phyloP scores from a whole-genome alignment of 2,329 filamentous ascomycete species.

The Diatrype stigma region DNA sequence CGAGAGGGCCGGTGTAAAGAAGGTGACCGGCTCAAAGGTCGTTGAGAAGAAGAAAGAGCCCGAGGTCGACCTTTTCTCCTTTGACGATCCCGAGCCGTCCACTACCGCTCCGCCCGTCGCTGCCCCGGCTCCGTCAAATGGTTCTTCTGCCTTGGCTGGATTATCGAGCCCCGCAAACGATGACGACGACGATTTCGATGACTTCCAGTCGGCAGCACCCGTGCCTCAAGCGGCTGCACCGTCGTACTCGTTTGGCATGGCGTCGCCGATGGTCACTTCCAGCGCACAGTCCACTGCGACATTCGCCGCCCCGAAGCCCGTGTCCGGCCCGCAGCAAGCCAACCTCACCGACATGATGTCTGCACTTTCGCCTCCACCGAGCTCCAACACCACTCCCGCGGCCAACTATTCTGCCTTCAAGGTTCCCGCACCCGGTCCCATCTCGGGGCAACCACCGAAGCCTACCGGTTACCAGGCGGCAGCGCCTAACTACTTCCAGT shows the following conservation, averaged over 20 bases:
- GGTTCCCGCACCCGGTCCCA: constrained; percentile 38
- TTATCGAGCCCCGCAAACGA: constrained; percentile 48
- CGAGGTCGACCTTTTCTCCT: constrained; percentile 89
- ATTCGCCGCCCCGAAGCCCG: constrained; percentile 77
- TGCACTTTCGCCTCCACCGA: constrained; percentile 72
- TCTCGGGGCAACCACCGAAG: constrained; percentile 42
- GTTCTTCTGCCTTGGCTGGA: constrained; percentile 42
- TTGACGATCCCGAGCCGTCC: constrained; percentile 68
- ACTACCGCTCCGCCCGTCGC: constrained; percentile 37
- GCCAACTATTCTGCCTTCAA: constrained; percentile 63
- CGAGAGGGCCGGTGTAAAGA: constrained; percentile 49
- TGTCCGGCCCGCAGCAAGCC: constrained; percentile 76
- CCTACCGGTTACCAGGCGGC: constrained; percentile 67
- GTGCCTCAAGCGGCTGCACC: constrained; percentile 42
- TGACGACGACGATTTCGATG: constrained; percentile 95
- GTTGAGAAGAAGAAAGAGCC: constrained; percentile 78
- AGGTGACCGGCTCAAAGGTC: constrained; percentile 46
- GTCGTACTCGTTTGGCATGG: constrained; percentile 38
- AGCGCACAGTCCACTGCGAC: constrained; percentile 57
- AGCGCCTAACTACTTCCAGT: constrained; percentile 93
- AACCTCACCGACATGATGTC: constrained; percentile 80
- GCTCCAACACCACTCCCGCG: constrained; percentile 49
- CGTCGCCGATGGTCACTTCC: constrained; percentile 45
- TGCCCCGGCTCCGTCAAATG: constrained; percentile 43
- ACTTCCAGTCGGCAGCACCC: constrained; percentile 85